These are phyloP conservation scores for Penicillium hesseltinei DNA, from an alignment of 2,329 filamentous ascomycete species.

Conservation along the genomic window DNA sequence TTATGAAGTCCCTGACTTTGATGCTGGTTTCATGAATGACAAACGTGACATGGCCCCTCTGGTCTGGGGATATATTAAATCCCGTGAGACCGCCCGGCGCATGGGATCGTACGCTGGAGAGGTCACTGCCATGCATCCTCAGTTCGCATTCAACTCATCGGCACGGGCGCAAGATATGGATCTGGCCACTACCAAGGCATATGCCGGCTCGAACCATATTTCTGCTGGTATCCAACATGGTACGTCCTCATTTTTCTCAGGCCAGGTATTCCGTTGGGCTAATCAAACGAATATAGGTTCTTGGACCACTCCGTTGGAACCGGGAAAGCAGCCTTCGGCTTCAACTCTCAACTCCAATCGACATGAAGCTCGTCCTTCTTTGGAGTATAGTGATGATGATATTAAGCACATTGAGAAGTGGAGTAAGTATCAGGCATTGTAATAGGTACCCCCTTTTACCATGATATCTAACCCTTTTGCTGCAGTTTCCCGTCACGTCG, in stretches of 20 bases:
- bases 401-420: slow-evolving; percentile 64
- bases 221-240: slow-evolving; percentile 71
- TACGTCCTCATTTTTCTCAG: slow-evolving; percentile 22
- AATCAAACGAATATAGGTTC: slow-evolving; percentile 34
- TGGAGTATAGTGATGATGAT: slow-evolving; percentile 61
- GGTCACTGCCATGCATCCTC: slow-evolving; percentile 65
- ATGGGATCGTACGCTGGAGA: slow-evolving; percentile 78
- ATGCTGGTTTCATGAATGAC: slow-evolving; percentile 82
- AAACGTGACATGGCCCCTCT: slow-evolving; percentile 80
- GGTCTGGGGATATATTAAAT: slow-evolving; percentile 84
- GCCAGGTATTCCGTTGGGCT: not conserved
- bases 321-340: slow-evolving; percentile 51
- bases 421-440: slow-evolving; percentile 29
- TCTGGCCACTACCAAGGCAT: slow-evolving; percentile 70
- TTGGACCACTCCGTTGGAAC: slow-evolving; percentile 63
- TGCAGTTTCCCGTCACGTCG: slow-evolving; percentile 65
- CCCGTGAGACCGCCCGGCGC: slow-evolving; percentile 72
- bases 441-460: not conserved
- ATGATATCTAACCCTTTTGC: not conserved
- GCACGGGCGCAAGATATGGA: slow-evolving; percentile 72
- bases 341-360: slow-evolving; percentile 63
- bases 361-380: slow-evolving; percentile 59
- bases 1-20: slow-evolving; percentile 74
- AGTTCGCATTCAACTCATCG: slow-evolving; percentile 68
- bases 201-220: slow-evolving; percentile 70